These are phyloP conservation scores for Choiromyces venosus DNA, from an alignment of 495 filamentous ascomycete species.

Conservation along the genomic window DNA sequence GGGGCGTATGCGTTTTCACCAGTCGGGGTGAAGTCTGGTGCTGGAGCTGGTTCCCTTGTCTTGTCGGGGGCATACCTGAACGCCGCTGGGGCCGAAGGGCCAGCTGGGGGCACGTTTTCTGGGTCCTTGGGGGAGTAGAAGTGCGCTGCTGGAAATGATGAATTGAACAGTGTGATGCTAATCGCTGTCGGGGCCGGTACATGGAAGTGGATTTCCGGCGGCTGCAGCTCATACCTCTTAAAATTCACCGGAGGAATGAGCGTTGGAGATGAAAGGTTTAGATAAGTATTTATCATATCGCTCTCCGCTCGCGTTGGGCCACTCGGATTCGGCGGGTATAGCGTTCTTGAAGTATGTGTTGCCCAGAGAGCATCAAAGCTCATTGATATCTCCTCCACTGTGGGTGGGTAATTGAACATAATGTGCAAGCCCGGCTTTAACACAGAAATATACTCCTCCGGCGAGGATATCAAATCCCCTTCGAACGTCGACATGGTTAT, in stretches of 20 bases:
- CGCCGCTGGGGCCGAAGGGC: background rate
- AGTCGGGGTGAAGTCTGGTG: background rate
- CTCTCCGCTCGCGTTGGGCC: background rate
- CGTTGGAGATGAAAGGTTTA: constrained; percentile 7
- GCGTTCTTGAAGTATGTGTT: background rate
- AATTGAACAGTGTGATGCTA: constrained; percentile 17
- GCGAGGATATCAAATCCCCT: constrained; percentile 22
- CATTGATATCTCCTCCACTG: constrained; percentile 19
- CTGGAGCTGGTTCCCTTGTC: background rate
- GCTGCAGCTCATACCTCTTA: constrained; percentile 17
- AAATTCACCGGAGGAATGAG: too few species aligned
- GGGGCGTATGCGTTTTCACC: background rate
- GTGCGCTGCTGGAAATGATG: constrained; percentile 5
- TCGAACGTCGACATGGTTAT: constrained; percentile 21
- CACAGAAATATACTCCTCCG: constrained; percentile 10
- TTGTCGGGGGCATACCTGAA: background rate
- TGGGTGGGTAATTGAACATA: constrained; percentile 25
- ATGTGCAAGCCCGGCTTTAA: constrained; percentile 27
- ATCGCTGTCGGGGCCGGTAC: constrained; percentile 21
- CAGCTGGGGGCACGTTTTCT: background rate
- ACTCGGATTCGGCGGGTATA: background rate
- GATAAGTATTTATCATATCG: background rate
- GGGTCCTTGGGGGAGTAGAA: constrained; percentile 1
- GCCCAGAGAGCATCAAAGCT: background rate
- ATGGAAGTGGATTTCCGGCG: constrained; percentile 24